phyloP scores from a whole-genome alignment of 2,329 filamentous ascomycete genomes.

The Thielaviopsis musarum region DNA sequence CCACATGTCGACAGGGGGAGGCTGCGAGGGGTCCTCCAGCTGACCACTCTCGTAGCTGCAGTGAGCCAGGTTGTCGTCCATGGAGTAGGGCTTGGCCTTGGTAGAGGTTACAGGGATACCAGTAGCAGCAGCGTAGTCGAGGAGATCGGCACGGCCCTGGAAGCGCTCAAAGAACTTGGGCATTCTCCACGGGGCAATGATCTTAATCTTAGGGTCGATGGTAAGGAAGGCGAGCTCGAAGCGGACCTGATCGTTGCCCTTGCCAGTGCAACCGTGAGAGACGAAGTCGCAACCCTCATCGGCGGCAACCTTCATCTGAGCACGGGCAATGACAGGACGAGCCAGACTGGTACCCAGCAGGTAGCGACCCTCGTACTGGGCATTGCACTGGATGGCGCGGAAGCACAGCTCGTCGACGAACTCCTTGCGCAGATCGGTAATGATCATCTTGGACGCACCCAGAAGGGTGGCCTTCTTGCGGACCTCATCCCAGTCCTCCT shows the following conservation, averaged over 20 bases:
- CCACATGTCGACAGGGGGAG: conserved; percentile 56
- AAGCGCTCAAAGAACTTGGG: conserved; percentile 55
- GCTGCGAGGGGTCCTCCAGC: conserved; percentile 40
- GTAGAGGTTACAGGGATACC: conserved; percentile 57
- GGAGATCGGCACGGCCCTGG: conserved; percentile 53
- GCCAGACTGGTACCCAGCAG: conserved; percentile 36
- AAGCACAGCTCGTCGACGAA: conserved; percentile 64
- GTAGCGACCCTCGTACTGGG: conserved; percentile 40
- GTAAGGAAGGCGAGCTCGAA: conserved; percentile 25
- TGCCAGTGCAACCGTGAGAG: conserved; percentile 37
- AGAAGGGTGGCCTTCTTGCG: conserved; percentile 24
- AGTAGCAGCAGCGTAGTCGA: conserved; percentile 51
- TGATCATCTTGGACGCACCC: conserved; percentile 26
- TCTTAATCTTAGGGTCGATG: conserved; percentile 46
- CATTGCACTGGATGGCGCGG: conserved; percentile 53
- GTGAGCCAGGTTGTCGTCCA: conserved; percentile 55
- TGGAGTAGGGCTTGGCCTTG: conserved; percentile 52
- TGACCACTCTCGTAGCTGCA: conserved; percentile 68
- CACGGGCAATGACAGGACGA: conserved; percentile 47
- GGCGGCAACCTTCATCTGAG: conserved; percentile 32
- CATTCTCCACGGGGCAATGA: conserved; percentile 60
- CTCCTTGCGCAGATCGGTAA: conserved; percentile 47
- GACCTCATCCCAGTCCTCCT: conserved; percentile 18
- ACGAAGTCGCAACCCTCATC: conserved; percentile 18
- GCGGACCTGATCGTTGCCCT: conserved; percentile 28